Conservation (phyloP, 371 early-diverging fungal species). For the Chytridiales sp. region DNA sequence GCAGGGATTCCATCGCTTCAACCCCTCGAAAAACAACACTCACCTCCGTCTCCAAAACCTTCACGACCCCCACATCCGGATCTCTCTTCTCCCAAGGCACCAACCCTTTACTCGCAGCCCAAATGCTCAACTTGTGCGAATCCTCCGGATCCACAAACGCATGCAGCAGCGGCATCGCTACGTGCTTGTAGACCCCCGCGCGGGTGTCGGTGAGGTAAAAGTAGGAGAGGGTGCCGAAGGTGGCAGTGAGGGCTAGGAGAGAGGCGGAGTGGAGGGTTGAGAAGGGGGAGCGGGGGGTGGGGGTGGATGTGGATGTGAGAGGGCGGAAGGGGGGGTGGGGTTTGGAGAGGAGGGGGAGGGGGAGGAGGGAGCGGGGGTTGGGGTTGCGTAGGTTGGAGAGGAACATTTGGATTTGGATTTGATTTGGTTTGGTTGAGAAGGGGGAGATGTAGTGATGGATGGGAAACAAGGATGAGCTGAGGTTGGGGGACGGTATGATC, state of each 20-base stretch:
- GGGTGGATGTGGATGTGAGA: conserved; percentile 1
- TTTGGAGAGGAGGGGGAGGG: too few species aligned
- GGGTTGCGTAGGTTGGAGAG: too few species aligned
- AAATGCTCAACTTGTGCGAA: conserved; percentile 66
- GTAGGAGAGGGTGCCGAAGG: background rate
- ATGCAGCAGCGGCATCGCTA: conserved; percentile 66
- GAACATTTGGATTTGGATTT: too few species aligned
- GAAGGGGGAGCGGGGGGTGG: background rate
- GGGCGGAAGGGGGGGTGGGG: too few species aligned
- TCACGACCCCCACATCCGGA: conserved; percentile 35
- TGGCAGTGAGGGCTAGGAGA: background rate
- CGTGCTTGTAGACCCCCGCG: conserved; percentile 62
- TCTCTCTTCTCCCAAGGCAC: conserved; percentile 51
- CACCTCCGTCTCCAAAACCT: conserved; percentile 51
- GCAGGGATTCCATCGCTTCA: too few species aligned
- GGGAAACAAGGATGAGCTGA: too few species aligned
- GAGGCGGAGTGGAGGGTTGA: background rate
- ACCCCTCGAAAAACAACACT: conserved; percentile 1
- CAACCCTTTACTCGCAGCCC: conserved; percentile 55
- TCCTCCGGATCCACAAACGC: conserved; percentile 64
- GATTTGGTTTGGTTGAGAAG: too few species aligned
- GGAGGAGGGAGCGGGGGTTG: too few species aligned
- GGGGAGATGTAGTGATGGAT: too few species aligned
- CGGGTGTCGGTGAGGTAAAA: conserved; percentile 67
- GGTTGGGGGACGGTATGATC: too few species aligned